Conservation (phyloP, 345 rosid species). For the Crucihimalaya himalaica region DNA sequence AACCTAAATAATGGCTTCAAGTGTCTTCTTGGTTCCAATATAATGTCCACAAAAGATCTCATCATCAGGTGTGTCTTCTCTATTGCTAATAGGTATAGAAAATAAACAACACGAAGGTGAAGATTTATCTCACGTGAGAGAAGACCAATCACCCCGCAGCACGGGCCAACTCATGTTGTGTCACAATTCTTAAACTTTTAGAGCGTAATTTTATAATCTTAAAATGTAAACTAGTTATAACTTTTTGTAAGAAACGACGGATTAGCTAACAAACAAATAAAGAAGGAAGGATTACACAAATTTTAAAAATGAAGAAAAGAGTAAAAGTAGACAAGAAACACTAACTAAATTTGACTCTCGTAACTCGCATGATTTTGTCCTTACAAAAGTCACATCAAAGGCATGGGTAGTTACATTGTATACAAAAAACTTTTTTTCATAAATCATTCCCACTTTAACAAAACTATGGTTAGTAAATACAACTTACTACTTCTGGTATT, state of each 20-base stretch:
- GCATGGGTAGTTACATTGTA: background rate
- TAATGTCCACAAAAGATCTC: too few species aligned
- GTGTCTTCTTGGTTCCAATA: too few species aligned
- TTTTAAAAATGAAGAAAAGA: background rate
- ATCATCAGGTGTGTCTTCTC: too few species aligned
- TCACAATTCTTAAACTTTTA: background rate
- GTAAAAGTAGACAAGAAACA: slow-evolving; percentile 32
- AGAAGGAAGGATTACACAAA: background rate
- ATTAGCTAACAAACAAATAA: background rate
- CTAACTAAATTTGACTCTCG: slow-evolving; percentile 36
- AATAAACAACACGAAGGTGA: background rate
- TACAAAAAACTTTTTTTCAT: background rate
- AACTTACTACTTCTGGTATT: slow-evolving; percentile 16
- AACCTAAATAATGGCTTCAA: too few species aligned
- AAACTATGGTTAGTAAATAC: slow-evolving; percentile 31
- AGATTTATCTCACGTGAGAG: slow-evolving; percentile 22
- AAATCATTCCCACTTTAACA: slow-evolving; percentile 22
- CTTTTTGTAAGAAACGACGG: background rate
- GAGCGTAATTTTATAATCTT: background rate
- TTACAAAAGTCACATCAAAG: slow-evolving; percentile 32
- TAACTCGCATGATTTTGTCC: slow-evolving; percentile 40
- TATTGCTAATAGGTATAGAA: too few species aligned
- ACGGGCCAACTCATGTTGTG: background rate
- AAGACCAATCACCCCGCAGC: background rate
- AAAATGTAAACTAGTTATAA: background rate